Conservation (phyloP, 768 basidiomycete genomes). For the Agrocybe chaxingu region DNA sequence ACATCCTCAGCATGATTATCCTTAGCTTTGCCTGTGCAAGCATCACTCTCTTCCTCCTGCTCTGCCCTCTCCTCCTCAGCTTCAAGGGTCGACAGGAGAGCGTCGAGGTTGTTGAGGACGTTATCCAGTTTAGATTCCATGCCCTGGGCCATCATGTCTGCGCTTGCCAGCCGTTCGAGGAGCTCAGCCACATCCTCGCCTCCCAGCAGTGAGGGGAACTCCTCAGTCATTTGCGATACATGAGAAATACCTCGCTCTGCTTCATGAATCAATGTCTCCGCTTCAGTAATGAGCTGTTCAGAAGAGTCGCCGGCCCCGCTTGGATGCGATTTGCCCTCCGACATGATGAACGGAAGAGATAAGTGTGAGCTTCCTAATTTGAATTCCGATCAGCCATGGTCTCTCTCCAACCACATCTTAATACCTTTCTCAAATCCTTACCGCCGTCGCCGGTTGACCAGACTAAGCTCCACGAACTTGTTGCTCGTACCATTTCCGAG, state of each 20-base stretch:
- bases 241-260: conserved; percentile 11
- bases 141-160: conserved; percentile 55
- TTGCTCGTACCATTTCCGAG: conserved; percentile 41
- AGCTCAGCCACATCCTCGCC: conserved; percentile 49
- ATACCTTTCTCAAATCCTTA: conserved; percentile 48
- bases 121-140: conserved; percentile 63
- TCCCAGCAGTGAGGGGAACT: conserved; percentile 16
- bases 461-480: conserved; percentile 43
- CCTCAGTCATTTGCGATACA: conserved; percentile 11
- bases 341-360: conserved; percentile 25
- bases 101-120: conserved; percentile 57
- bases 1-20: too few relatives aligned
- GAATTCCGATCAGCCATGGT: conserved; percentile 35
- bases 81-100: conserved; percentile 45
- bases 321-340: conserved; percentile 1
- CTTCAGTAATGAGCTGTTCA: conserved; percentile 1
- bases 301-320: neutral
- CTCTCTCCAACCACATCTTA: conserved; percentile 49
- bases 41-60: neutral
- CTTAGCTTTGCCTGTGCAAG: too few relatives aligned
- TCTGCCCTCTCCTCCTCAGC: neutral
- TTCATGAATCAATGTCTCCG: conserved; percentile 6
- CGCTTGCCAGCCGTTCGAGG: conserved; percentile 51
- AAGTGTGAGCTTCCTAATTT: conserved; percentile 16
- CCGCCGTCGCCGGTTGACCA: conserved; percentile 50